phyloP scores from a whole-genome alignment of 345 rosid genomes.

The Arabis hirsuta region DNA sequence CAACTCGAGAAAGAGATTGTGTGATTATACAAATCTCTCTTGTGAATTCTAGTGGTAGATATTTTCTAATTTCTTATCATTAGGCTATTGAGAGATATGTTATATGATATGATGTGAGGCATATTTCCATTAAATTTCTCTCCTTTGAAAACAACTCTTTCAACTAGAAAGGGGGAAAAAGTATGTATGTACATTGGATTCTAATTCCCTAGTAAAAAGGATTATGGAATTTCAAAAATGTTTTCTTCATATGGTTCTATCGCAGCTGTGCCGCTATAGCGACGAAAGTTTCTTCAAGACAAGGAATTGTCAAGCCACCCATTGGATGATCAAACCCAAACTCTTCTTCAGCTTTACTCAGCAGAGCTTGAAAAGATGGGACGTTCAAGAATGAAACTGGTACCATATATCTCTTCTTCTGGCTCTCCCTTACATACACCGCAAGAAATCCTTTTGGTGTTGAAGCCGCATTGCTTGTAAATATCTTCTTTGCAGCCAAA shows the following conservation, averaged over 20 bases:
- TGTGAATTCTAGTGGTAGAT: not conserved
- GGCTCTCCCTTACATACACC: slow-evolving; percentile 52
- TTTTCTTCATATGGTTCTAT: not conserved
- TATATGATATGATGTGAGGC: not conserved
- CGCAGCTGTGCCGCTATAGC: slow-evolving; percentile 7
- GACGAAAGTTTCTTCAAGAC: slow-evolving; percentile 48
- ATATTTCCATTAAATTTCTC: not conserved
- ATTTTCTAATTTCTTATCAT: not conserved
- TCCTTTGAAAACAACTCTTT: slow-evolving; percentile 12
- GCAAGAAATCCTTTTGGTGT: slow-evolving; percentile 47
- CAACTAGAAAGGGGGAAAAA: not conserved
- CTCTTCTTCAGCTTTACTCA: slow-evolving; percentile 54
- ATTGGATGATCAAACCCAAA: slow-evolving; percentile 52
- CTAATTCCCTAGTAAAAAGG: not conserved
- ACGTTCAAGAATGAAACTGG: slow-evolving; percentile 48
- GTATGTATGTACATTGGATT: not conserved
- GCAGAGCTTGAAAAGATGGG: slow-evolving; percentile 49
- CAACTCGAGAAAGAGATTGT: not conserved
- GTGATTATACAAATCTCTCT: not conserved
- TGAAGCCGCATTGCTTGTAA: slow-evolving; percentile 2
- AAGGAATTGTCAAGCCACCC: slow-evolving; percentile 55
- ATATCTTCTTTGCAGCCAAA: slow-evolving; percentile 16
- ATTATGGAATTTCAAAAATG: not conserved
- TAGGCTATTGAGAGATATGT: not conserved
- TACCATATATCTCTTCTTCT: slow-evolving; percentile 46